A percentile compares a stretch with the other conserved stretches of the same genome.
These are phyloP conservation scores for Xylaria sp. DNA, from an alignment of 2,329 filamentous ascomycete species.

Conservation along the genomic window DNA sequence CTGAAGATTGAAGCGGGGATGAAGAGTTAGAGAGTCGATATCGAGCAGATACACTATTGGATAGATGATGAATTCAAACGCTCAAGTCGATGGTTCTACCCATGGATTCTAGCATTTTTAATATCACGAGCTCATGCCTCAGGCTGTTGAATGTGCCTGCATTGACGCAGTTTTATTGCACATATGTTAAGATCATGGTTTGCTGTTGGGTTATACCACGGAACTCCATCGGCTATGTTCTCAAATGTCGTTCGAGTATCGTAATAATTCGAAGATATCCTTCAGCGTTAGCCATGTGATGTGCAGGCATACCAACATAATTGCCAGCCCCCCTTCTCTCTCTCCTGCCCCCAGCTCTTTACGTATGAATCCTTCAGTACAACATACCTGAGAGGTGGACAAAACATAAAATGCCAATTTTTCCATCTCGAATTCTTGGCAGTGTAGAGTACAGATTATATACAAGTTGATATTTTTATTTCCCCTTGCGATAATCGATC, in stretches of 20 bases:
- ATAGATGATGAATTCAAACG: slow-evolving; percentile 1
- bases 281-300: not conserved
- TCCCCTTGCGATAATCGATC: not conserved
- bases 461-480: slow-evolving; percentile 4
- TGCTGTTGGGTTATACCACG: not conserved
- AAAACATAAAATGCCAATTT: not conserved
- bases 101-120: not conserved
- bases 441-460: slow-evolving; percentile 27
- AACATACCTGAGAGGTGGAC: not conserved
- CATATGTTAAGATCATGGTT: not conserved
- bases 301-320: no score
- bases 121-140: not conserved
- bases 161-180: not conserved
- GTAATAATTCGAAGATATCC: not conserved
- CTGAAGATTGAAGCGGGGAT: not conserved
- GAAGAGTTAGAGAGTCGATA: slow-evolving; percentile 3
- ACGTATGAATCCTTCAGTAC: not conserved
- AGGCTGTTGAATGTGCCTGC: not conserved
- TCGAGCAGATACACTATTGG: not conserved
- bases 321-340: no score
- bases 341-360: no score
- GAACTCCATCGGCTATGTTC: no score
- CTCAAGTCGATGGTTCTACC: not conserved
- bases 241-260: no score
- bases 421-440: not conserved